Evolutionary conservation across 306 rosid genomes (phyloP).

Genomic region (Alnus glutinosa): DNA sequence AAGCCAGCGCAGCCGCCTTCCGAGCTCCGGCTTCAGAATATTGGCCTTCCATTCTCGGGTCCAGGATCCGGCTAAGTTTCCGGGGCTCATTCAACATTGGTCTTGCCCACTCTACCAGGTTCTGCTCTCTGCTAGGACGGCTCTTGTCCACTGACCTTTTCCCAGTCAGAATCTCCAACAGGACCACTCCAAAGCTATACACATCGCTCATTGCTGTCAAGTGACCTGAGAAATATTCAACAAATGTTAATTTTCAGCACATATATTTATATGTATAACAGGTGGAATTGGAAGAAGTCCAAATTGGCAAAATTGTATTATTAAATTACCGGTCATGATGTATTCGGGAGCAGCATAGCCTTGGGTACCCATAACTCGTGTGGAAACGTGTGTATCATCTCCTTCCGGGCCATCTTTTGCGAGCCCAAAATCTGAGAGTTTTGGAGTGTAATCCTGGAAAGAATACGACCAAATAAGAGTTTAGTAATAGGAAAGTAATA

Average conservation of each 20-base stretch:
- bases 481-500: not conserved
- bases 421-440: slow-evolving; percentile 93
- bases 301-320: not conserved
- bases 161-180: slow-evolving; percentile 78
- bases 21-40: slow-evolving; percentile 77
- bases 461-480: not conserved
- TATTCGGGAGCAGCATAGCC: slow-evolving; percentile 98
- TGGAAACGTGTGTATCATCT: slow-evolving; percentile 94
- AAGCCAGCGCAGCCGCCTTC: slow-evolving; percentile 91
- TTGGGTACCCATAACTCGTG: slow-evolving; percentile 93
- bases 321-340: slow-evolving; percentile 74
- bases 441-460: slow-evolving; percentile 70
- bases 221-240: slow-evolving; percentile 49
- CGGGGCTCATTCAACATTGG: slow-evolving; percentile 62
- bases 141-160: slow-evolving; percentile 73
- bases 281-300: not conserved
- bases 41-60: slow-evolving; percentile 80
- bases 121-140: slow-evolving; percentile 71
- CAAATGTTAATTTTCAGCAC: not conserved
- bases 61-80: slow-evolving; percentile 66
- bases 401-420: slow-evolving; percentile 99
- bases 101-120: slow-evolving; percentile 81
- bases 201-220: slow-evolving; percentile 94
- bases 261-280: not conserved
- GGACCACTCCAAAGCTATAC: slow-evolving; percentile 88